A percentile compares a stretch with the other conserved stretches of the same genome.
Conservation (phyloP, 768 basidiomycete species). For the Lentinus tigrinus region DNA sequence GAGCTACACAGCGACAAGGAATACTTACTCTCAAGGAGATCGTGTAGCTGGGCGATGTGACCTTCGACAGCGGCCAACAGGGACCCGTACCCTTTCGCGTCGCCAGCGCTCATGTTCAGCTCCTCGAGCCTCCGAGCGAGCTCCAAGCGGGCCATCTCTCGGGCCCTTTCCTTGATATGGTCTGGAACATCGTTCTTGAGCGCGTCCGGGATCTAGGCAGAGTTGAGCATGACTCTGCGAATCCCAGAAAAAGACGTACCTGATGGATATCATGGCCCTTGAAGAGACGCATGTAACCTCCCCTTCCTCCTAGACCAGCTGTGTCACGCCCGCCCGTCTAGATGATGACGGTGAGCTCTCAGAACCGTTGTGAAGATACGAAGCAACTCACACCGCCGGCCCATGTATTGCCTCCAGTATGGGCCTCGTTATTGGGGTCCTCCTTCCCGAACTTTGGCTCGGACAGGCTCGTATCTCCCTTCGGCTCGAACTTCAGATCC, state of each 20-base stretch:
- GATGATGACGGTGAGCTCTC: neutral
- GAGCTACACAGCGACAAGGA: neutral
- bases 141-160: conserved; percentile 67
- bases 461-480: conserved; percentile 42
- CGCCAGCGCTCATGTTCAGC: conserved; percentile 54
- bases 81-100: conserved; percentile 55
- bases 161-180: conserved; percentile 58
- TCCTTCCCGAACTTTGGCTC: conserved; percentile 63
- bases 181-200: conserved; percentile 61
- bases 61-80: conserved; percentile 54
- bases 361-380: neutral
- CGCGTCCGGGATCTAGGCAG: conserved; percentile 44
- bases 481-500: conserved; percentile 59
- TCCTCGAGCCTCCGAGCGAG: conserved; percentile 60
- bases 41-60: conserved; percentile 57
- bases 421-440: conserved; percentile 52
- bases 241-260: conserved; percentile 26
- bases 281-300: conserved; percentile 64
- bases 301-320: conserved; percentile 64
- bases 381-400: conserved; percentile 53
- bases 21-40: conserved; percentile 59
- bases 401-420: conserved; percentile 62
- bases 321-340: conserved; percentile 68
- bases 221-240: neutral
- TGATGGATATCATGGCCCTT: conserved; percentile 66